Evolutionary conservation across 371 early-diverging fungal species (phyloP).

Genomic region (Mucor circinelloides): DNA sequence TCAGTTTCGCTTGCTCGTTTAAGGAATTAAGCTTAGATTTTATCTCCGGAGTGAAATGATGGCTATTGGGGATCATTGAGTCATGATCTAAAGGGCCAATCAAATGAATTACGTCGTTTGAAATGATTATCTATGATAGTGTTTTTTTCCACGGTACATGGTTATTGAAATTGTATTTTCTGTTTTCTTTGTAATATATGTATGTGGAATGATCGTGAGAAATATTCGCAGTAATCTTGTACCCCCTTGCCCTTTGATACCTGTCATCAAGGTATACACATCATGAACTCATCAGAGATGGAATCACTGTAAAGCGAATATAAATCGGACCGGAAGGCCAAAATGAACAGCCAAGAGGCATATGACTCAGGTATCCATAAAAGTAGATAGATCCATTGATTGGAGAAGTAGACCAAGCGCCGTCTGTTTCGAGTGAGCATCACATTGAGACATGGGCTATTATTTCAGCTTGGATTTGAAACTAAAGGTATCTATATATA

Average conservation of each 20-base stretch:
- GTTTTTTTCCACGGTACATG: neutral
- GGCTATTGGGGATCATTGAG: neutral
- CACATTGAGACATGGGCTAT: neutral
- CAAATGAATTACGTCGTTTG: neutral
- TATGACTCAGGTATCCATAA: conserved; percentile 1
- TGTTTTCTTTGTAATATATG: neutral
- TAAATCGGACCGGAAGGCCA: neutral
- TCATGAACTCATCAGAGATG: neutral
- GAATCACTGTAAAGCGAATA: neutral
- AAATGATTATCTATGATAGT: neutral
- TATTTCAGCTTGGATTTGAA: neutral
- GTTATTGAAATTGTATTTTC: neutral
- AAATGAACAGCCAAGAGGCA: neutral
- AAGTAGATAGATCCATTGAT: neutral
- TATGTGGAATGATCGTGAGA: neutral
- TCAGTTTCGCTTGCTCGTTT: neutral
- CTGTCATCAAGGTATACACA: neutral
- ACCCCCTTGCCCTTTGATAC: neutral
- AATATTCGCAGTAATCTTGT: neutral
- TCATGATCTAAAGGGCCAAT: conserved; percentile 3
- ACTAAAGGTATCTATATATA: no score
- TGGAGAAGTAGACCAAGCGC: neutral
- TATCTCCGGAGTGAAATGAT: neutral
- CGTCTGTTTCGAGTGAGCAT: neutral
- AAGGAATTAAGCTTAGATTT: neutral